Evolutionary conservation across 805 yeast genomes (phyloP).

Genomic region (Cyberlindnera saturnus): DNA sequence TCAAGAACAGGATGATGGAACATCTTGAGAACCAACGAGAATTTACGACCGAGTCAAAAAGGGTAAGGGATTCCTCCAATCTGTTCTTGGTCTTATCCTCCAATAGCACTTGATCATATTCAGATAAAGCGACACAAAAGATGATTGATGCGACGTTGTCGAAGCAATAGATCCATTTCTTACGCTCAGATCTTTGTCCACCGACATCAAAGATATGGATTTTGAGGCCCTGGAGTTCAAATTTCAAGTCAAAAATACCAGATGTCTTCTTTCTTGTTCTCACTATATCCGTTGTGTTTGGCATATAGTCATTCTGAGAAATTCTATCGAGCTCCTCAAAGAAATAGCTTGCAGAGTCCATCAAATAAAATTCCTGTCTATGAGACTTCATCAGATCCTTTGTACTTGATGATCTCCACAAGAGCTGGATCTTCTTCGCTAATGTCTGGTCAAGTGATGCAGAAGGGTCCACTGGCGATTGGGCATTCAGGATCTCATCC

Average conservation of each 20-base stretch:
- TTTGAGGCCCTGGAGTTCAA: slow-evolving; percentile 64
- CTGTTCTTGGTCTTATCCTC: slow-evolving; percentile 76
- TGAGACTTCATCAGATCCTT: slow-evolving; percentile 49
- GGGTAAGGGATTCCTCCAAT: slow-evolving; percentile 71
- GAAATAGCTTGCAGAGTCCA: slow-evolving; percentile 82
- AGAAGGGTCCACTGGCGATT: slow-evolving; percentile 45
- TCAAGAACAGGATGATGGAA: slow-evolving; percentile 78
- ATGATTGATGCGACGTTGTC: slow-evolving; percentile 87
- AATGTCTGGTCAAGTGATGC: slow-evolving; percentile 44
- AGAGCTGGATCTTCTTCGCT: slow-evolving; percentile 39
- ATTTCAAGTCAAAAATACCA: slow-evolving; percentile 80
- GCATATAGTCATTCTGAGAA: slow-evolving; percentile 53
- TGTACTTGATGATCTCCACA: slow-evolving; percentile 58
- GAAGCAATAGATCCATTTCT: slow-evolving; percentile 96
- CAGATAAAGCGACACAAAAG: slow-evolving; percentile 87
- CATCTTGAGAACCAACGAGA: slow-evolving; percentile 90
- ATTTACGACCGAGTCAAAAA: slow-evolving; percentile 87
- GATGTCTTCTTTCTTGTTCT: slow-evolving; percentile 89
- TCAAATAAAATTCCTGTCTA: slow-evolving; percentile 67
- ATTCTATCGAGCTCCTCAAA: slow-evolving; percentile 62
- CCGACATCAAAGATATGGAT: slow-evolving; percentile 81
- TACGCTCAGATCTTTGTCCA: slow-evolving; percentile 92
- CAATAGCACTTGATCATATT: slow-evolving; percentile 79
- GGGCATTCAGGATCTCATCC: slow-evolving; percentile 10
- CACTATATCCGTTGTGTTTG: slow-evolving; percentile 70